Percentiles rank a stretch among this genome's conserved stretches.
Conservation (phyloP, 495 filamentous ascomycete species). For the Aspergillus saccharolyticus region DNA sequence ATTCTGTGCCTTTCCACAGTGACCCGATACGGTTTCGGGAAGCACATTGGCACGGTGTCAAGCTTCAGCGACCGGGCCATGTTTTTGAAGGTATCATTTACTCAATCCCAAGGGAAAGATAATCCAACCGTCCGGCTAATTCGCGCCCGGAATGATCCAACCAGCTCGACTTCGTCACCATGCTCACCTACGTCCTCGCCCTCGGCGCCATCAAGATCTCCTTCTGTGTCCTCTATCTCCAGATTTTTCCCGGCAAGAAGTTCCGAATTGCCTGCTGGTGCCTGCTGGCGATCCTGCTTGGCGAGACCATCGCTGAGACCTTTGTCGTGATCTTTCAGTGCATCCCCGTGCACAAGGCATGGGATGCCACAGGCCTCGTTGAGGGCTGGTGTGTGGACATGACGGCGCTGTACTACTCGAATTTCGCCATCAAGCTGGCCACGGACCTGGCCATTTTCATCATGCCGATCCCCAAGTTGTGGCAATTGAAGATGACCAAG, state of each 20-base stretch:
- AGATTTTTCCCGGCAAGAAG: constrained; percentile 17
- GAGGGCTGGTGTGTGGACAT: constrained; percentile 16
- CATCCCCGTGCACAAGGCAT: constrained; percentile 20
- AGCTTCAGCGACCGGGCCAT: constrained; percentile 5
- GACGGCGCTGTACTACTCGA: constrained; percentile 17
- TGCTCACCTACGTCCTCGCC: constrained; percentile 17
- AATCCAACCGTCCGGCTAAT: background rate
- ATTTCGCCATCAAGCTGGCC: constrained; percentile 24
- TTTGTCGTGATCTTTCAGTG: constrained; percentile 23
- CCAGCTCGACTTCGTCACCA: constrained; percentile 22
- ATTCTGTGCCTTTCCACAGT: constrained; percentile 9
- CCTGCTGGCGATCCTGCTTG: constrained; percentile 11
- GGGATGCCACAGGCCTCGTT: constrained; percentile 15
- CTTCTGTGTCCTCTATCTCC: constrained; percentile 22
- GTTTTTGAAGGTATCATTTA: constrained; percentile 19
- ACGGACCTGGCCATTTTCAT: constrained; percentile 29
- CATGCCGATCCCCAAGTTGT: constrained; percentile 30
- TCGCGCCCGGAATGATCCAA: background rate
- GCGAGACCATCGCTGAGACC: constrained; percentile 16
- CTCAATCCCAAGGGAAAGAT: background rate
- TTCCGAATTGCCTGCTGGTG: constrained; percentile 17
- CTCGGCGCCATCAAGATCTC: constrained; percentile 22
- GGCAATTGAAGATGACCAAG: constrained; percentile 22
- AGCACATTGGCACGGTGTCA: constrained; percentile 16
- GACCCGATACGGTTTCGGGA: constrained; percentile 23